Percentiles rank a stretch among this genome's conserved stretches.
Conservation (phyloP, 1,139 yeast genomes). For the Wickerhamomyces sp. region DNA sequence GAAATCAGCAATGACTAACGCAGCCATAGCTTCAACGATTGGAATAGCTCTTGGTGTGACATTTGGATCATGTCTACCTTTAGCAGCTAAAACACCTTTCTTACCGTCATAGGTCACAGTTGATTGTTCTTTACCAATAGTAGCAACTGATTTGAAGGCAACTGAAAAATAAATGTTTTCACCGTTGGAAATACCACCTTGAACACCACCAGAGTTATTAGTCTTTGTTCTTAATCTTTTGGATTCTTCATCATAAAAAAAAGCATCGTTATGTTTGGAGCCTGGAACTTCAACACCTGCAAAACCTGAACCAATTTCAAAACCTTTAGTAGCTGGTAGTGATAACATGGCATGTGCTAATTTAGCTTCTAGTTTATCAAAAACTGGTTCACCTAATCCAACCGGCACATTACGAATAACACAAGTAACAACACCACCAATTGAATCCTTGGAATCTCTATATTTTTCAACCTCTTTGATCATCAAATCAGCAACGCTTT, state of each 20-base stretch:
- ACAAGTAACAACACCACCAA: constrained; percentile 97
- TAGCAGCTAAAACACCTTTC: constrained; percentile 83
- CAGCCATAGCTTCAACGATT: constrained; percentile 97
- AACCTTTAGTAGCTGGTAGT: constrained; percentile 96
- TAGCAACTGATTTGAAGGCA: constrained; percentile 97
- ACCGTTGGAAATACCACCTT: constrained; percentile 97
- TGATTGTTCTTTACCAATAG: constrained; percentile 87
- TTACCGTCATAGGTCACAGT: constrained; percentile 87
- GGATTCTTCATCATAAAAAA: constrained; percentile 50
- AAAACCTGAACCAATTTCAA: constrained; percentile 95
- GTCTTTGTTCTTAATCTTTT: constrained; percentile 75
- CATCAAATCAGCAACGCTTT: constrained; percentile 68
- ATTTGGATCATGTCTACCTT: constrained; percentile 98
- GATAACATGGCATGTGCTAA: constrained; percentile 98
- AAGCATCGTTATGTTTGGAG: constrained; percentile 88
- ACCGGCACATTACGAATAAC: constrained; percentile 89
- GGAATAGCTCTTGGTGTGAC: constrained; percentile 99
- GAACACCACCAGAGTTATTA: constrained; percentile 94
- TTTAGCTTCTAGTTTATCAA: constrained; percentile 91
- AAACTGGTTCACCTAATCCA: constrained; percentile 96
- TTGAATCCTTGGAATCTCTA: constrained; percentile 85
- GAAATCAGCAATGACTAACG: constrained; percentile 85
- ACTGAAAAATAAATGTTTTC: constrained; percentile 91
- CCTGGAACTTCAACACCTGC: constrained; percentile 88
- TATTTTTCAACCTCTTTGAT: constrained; percentile 80